phyloP scores from a whole-genome alignment of 164 flowering plant species.

The Tetrastigma voinierianum region DNA sequence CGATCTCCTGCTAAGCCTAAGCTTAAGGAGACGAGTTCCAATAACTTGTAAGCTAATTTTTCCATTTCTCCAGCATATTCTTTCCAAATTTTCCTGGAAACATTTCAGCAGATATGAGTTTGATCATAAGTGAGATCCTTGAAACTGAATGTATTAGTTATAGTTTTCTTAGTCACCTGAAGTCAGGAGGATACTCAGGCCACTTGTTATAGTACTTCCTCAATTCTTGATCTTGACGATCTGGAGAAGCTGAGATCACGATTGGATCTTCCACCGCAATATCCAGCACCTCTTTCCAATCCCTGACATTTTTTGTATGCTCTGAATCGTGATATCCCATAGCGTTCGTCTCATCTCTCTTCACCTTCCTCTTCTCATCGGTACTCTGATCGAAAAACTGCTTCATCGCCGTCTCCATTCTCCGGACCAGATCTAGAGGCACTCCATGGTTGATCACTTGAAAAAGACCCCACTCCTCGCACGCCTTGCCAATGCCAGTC shows the following conservation, averaged over 20 bases:
- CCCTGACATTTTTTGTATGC: slow-evolving; percentile 8
- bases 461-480: slow-evolving; percentile 73
- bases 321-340: slow-evolving; percentile 39
- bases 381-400: slow-evolving; percentile 38
- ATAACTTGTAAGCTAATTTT: slow-evolving; percentile 22
- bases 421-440: slow-evolving; percentile 23
- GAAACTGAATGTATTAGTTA: too few species aligned
- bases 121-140: too few species aligned
- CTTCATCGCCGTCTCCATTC: slow-evolving; percentile 27
- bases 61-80: slow-evolving; percentile 22
- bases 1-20: slow-evolving; percentile 27
- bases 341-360: slow-evolving; percentile 40
- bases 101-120: too few species aligned
- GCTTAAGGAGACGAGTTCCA: slow-evolving; percentile 31
- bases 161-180: too few species aligned
- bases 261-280: neutral
- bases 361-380: slow-evolving; percentile 60
- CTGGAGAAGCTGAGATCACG: slow-evolving; percentile 7
- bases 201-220: slow-evolving; percentile 9
- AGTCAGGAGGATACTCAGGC: slow-evolving; percentile 11
- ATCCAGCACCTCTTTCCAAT: slow-evolving; percentile 8
- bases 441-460: slow-evolving; percentile 73
- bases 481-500: slow-evolving; percentile 36
- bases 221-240: slow-evolving; percentile 1
- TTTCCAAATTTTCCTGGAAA: slow-evolving; percentile 18